A percentile compares a stretch with the other conserved stretches of the same genome.
Conservation (phyloP, 176 grass and related monocot species). For the Zea mays region DNA sequence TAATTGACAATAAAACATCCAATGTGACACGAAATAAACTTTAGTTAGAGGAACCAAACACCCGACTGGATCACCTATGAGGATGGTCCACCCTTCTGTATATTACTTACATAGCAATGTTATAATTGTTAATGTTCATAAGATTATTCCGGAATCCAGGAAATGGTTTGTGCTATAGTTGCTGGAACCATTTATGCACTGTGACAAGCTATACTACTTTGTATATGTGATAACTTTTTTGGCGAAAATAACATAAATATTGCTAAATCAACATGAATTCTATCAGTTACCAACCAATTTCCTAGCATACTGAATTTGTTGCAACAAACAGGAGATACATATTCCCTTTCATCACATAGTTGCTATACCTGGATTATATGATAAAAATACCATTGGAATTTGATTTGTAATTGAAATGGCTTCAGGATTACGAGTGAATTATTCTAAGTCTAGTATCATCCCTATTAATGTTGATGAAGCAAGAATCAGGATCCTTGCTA, state of each 20-base stretch:
- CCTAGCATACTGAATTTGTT: slow-evolving; percentile 20
- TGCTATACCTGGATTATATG: slow-evolving; percentile 9
- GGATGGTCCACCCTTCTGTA: too few species aligned
- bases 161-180: slow-evolving; percentile 5
- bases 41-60: too few species aligned
- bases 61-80: too few species aligned
- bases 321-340: neutral
- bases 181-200: slow-evolving; percentile 1
- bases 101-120: neutral
- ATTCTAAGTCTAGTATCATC: too few species aligned
- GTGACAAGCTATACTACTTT: neutral
- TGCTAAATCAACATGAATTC: neutral
- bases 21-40: too few species aligned
- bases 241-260: neutral
- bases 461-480: too few species aligned
- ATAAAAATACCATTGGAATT: neutral
- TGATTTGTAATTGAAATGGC: too few species aligned
- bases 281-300: neutral
- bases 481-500: too few species aligned
- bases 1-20: too few species aligned
- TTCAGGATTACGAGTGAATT: too few species aligned
- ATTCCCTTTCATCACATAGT: neutral
- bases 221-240: neutral
- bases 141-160: slow-evolving; percentile 1
- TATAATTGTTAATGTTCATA: slow-evolving; percentile 20